Evolutionary conservation across 192 early-diverging fungal species (phyloP).

Genomic region (Rhizoclosmatium globosum): DNA sequence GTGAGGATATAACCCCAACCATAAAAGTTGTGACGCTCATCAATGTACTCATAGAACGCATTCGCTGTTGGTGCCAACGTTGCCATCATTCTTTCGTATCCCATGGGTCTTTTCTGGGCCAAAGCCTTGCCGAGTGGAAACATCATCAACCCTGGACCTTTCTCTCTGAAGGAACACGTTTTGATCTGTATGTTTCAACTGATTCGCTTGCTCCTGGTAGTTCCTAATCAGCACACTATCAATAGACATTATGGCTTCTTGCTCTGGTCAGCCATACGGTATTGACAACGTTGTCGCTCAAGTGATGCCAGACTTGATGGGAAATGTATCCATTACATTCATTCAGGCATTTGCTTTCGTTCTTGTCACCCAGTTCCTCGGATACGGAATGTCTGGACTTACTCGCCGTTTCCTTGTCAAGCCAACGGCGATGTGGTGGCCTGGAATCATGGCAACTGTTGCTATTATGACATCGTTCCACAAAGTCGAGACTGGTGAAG

Average conservation of each 20-base stretch:
- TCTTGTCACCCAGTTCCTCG: constrained; percentile 73
- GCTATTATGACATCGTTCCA: not conserved
- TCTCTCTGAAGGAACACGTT: constrained; percentile 68
- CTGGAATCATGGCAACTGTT: constrained; percentile 44
- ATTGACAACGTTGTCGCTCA: too few species aligned
- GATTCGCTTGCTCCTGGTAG: too few species aligned
- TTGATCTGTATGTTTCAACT: constrained; percentile 34
- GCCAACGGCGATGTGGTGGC: constrained; percentile 77
- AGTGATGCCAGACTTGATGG: too few species aligned
- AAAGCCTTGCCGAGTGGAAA: constrained; percentile 34
- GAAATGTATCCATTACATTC: constrained; percentile 3
- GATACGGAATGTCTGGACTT: constrained; percentile 75
- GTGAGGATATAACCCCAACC: constrained; percentile 29
- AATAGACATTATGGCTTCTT: not conserved
- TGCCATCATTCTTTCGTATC: constrained; percentile 75
- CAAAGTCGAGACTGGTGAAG: not conserved
- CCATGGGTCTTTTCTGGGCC: constrained; percentile 38
- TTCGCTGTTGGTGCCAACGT: constrained; percentile 69
- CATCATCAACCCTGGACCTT: constrained; percentile 83
- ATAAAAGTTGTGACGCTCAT: too few species aligned
- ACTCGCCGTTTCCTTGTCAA: constrained; percentile 73
- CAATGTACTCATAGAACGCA: too few species aligned
- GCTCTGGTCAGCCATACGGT: not conserved
- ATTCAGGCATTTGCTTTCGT: constrained; percentile 48
- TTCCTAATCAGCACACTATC: too few species aligned